Evolutionary conservation across 2,329 filamentous ascomycete genomes (phyloP), one percentile per base, ranked within the genome.

Genomic region (Hypoxylon sp.): DNA sequence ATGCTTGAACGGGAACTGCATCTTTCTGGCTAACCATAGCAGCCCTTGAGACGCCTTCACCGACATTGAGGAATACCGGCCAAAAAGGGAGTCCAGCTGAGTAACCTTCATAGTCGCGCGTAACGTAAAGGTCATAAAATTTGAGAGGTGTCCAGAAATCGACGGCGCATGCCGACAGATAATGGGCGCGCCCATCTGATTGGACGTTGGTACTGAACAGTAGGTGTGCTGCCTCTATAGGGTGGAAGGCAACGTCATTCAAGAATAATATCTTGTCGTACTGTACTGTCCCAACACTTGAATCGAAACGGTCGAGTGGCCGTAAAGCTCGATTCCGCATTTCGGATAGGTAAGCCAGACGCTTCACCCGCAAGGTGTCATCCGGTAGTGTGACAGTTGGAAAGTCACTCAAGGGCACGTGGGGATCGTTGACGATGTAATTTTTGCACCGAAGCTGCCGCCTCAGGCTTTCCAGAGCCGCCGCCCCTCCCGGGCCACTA

Each of bases 111-210:
- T 83, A 80, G 73, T 94, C 92, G 13, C 92, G 85, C 19, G 90
- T 87, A 1, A 91, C 92, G 77, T 92, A 94, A 0, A 90, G 88
- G 77, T 94, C 92, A 78, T 94, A 94, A 76, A 89, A 92, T 44
- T 87, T 83, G 69, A 91, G 88, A 0, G 91, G 88, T 60, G 87
- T 86, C 68, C 89, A 87, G 73, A 90, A 93, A 79, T 94, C 92
- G 37, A 92, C 80, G 0, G 90, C 90, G 74, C 92, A 94, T 3
- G 90, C 90, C 0, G 91, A 89, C 3, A 89, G 87, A 72, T 93
- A 94, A 52, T 83, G 81, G 0, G 86, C 74, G 22, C 80, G 78
- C 10, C 90, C 90, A 31, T 84, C 79, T 14, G 81, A 74, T 5
- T 85, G 83, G 14, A 79, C 72, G 72, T 90, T 87, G 2, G 88